Conservation (phyloP, 805 yeast genomes). For the Metschnikowia lachancei region DNA sequence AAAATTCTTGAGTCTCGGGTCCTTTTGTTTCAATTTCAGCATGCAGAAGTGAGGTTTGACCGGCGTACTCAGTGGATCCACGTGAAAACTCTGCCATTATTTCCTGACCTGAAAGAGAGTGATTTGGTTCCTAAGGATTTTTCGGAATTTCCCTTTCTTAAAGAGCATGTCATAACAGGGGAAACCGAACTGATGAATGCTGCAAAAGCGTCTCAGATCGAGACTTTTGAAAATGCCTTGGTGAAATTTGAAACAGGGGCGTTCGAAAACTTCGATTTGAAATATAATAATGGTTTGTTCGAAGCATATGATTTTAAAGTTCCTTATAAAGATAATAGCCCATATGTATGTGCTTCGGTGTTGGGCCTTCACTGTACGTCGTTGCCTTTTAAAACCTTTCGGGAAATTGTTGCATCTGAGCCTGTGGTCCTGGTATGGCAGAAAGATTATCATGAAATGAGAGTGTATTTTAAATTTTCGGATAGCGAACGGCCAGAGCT, state of each 20-base stretch:
- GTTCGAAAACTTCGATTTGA: background rate
- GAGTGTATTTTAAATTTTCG: background rate
- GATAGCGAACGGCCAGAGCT: no score
- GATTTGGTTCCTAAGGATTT: background rate
- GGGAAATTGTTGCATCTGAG: background rate
- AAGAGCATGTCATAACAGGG: background rate
- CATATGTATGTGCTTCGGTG: background rate
- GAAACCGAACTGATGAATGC: background rate
- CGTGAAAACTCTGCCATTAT: background rate
- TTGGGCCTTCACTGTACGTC: background rate
- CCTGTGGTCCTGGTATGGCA: background rate
- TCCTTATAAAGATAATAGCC: background rate
- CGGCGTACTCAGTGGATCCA: conserved; percentile 8
- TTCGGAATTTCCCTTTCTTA: background rate
- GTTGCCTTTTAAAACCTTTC: no score
- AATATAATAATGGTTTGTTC: background rate
- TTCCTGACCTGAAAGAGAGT: background rate
- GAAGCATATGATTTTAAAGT: background rate
- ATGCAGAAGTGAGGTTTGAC: conserved; percentile 3
- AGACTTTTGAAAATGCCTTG: background rate
- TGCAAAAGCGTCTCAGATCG: background rate
- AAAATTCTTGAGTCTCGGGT: background rate
- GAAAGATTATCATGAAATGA: background rate
- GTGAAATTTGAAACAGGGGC: background rate
- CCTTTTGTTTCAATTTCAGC: background rate